Conservation (phyloP, 1,284 basidiomycete species). For the Heterobasidion occidentale region DNA sequence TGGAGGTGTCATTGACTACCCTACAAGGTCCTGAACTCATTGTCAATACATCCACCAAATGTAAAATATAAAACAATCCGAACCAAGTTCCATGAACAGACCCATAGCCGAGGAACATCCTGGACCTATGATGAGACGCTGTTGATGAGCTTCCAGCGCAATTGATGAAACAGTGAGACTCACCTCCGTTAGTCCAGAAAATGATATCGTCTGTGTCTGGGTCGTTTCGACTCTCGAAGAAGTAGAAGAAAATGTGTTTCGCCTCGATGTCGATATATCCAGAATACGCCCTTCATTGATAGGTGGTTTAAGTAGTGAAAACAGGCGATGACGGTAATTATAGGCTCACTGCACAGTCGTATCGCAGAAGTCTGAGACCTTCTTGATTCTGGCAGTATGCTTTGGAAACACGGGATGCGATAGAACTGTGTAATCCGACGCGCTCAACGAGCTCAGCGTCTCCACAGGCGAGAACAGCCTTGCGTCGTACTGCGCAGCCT, state of each 20-base stretch:
- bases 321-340: background rate
- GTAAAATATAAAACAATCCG: conserved; percentile 1
- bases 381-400: conserved; percentile 12
- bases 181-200: conserved; percentile 60
- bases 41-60: background rate
- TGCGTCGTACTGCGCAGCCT: background rate
- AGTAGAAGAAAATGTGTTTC: conserved; percentile 48
- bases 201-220: conserved; percentile 61
- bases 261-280: conserved; percentile 23
- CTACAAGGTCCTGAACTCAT: conserved; percentile 37
- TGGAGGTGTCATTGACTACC: conserved; percentile 30
- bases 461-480: conserved; percentile 8
- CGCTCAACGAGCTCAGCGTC: conserved; percentile 5
- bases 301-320: background rate
- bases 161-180: too few relatives aligned
- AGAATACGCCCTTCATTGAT: conserved; percentile 10
- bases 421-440: conserved; percentile 9
- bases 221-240: conserved; percentile 69
- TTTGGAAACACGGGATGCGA: conserved; percentile 10
- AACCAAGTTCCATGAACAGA: conserved; percentile 61
- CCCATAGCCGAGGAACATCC: conserved; percentile 50
- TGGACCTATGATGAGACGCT: conserved; percentile 27
- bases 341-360: conserved; percentile 10
- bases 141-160: too few relatives aligned
- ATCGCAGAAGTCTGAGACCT: conserved; percentile 12